phyloP scores from a whole-genome alignment of 441 rosid genomes.

The Populus hybrid region DNA sequence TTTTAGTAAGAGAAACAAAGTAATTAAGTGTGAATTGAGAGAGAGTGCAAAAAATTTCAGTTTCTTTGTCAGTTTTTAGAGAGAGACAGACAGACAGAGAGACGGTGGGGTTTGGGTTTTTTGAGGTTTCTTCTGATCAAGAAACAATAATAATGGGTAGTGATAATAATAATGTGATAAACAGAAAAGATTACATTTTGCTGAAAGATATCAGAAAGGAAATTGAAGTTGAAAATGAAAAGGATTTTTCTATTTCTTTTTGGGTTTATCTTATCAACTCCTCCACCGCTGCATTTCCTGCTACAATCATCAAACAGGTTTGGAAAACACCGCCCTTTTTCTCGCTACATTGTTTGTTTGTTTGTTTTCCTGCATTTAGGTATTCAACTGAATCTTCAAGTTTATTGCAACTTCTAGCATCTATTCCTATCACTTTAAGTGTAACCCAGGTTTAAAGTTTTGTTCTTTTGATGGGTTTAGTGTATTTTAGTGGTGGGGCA shows the following conservation, averaged over 20 bases:
- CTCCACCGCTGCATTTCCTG: conserved; percentile 42
- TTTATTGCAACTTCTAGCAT: not conserved
- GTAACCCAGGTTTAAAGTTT: not conserved
- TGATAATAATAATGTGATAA: conserved; percentile 22
- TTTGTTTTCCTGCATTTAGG: not conserved
- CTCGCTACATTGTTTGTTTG: not conserved
- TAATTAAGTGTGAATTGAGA: not conserved
- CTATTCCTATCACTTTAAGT: not conserved
- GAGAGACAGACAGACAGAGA: not conserved
- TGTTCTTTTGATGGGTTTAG: not conserved
- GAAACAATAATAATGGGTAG: not conserved
- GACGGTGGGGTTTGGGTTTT: not conserved
- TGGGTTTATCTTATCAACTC: conserved; percentile 59
- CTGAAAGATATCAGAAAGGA: conserved; percentile 59
- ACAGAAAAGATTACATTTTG: conserved; percentile 38
- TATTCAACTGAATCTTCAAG: not conserved
- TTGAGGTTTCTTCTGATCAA: not conserved
- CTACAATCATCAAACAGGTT: conserved; percentile 61
- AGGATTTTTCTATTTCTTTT: conserved; percentile 51
- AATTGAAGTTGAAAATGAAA: conserved; percentile 37
- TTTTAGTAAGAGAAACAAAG: not conserved
- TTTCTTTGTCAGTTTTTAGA: not conserved
- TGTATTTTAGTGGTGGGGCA: not conserved
- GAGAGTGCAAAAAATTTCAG: not conserved
- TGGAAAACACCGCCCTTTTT: not conserved